A percentile compares a stretch with the other conserved stretches of the same genome.
phyloP scores from a whole-genome alignment of 257 asterid genomes.

The Fraxinus quadrangulata region DNA sequence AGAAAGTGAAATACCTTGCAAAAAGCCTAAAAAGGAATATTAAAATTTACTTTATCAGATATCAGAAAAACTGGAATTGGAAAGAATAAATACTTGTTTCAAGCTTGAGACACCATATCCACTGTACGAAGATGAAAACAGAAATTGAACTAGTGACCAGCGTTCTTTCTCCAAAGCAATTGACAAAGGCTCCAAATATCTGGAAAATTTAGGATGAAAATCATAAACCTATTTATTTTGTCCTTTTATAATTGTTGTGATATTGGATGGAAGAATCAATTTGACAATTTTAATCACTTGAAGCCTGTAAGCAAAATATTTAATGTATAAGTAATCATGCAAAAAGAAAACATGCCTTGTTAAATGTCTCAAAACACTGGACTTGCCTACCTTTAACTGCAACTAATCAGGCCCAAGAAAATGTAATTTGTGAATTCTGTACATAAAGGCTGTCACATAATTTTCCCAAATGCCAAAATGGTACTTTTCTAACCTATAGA shows the following conservation, averaged over 20 bases:
- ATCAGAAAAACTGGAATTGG: conserved; percentile 20
- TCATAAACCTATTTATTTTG: not conserved
- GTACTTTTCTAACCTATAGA: not conserved
- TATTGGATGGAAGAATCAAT: not conserved
- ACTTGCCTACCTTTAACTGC: not conserved
- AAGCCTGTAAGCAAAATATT: not conserved
- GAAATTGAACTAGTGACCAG: conserved; percentile 95
- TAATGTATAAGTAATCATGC: not conserved
- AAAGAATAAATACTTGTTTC: conserved; percentile 61
- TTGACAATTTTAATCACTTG: not conserved
- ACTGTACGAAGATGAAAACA: conserved; percentile 84
- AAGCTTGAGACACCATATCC: conserved; percentile 97
- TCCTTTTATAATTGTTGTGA: not conserved
- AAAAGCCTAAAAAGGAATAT: conserved; percentile 7
- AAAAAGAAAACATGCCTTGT: not conserved
- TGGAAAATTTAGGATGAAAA: conserved; percentile 44
- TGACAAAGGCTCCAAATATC: conserved; percentile 91
- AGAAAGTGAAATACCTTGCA: conserved; percentile 10
- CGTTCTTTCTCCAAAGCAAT: conserved; percentile 86
- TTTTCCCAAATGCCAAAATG: not conserved
- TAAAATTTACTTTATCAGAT: conserved; percentile 10
- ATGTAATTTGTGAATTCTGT: not conserved
- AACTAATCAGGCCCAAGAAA: not conserved
- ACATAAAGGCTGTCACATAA: not conserved
- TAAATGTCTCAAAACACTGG: not conserved